phyloP scores from a whole-genome alignment of 2,329 filamentous ascomycete species.

The Neonectria faginata region DNA sequence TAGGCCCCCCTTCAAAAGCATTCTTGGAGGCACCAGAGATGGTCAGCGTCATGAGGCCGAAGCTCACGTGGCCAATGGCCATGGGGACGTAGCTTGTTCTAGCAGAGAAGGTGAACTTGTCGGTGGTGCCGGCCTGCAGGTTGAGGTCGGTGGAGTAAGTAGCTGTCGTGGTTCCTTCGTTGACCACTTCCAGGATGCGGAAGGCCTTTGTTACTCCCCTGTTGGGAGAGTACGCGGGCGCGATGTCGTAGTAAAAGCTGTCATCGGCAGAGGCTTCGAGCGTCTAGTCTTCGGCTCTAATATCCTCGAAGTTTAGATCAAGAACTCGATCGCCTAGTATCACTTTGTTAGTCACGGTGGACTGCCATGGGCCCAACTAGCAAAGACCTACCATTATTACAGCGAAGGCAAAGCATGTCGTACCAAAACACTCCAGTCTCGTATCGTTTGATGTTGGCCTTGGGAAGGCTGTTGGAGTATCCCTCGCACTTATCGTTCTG shows the following conservation, averaged over 20 bases:
- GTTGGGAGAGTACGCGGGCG: neutral
- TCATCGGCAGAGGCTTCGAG: neutral
- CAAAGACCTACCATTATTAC: neutral
- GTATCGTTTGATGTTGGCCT: neutral
- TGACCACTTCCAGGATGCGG: neutral
- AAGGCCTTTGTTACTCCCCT: neutral
- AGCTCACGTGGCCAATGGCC: neutral
- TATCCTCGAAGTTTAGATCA: neutral
- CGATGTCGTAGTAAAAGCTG: neutral
- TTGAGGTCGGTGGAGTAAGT: neutral
- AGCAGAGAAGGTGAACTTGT: conserved; percentile 2
- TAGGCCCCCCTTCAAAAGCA: neutral
- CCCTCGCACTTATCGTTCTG: neutral
- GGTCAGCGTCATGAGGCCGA: neutral
- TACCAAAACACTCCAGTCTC: neutral
- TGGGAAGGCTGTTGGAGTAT: neutral
- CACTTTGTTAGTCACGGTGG: neutral
- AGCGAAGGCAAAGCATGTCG: conserved; percentile 3
- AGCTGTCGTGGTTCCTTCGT: neutral
- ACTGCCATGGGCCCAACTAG: neutral
- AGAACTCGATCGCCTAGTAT: neutral
- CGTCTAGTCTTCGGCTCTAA: neutral
- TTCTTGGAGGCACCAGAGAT: neutral
- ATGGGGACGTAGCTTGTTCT: neutral
- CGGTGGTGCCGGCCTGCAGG: neutral